Base-by-base conservation (phyloP, 345 rosid genomes). In the Hibiscus mutabilis region DNA sequence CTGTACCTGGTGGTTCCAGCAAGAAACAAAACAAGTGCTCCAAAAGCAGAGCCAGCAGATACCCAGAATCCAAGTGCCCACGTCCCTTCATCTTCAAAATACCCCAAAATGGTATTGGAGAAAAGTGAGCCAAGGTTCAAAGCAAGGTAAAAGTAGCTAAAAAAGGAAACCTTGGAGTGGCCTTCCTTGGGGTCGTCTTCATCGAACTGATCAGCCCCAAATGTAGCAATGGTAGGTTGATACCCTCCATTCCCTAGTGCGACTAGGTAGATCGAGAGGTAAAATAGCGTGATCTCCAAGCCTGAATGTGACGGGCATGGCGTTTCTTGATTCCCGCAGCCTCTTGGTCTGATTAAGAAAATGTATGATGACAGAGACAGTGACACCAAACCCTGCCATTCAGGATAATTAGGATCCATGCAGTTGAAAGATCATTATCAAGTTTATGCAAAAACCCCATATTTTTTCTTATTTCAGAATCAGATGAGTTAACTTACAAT, bases 1-100 rank as follows among this genome's bases (percentile, higher is more conserved):
- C 99, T 79, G 82, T 96, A 96, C 78, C 86, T 77, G 2, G 84
- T 75, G 6, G 90, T 84, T 68, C 99, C 99, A 1, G 63, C 83
- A 0, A 96, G 85, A 80, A 96, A 96, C 75, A 96, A 73, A 69
- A 87, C 79, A 76, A 96, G 77, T 9, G 87, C 99, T 0, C 84
- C 87, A 4, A 92, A 55, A 21, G 98, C 99, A 58, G 98, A 96
- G 71, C 85, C 97, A 11, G 97, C 69, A 4, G 99, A 96, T 0
- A 55, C 89, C 99, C 98, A 96, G 70, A 96, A 96, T 8, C 99
- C 99, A 2, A 96, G 83, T 1, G 89, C 92, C 99, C 99, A 96
- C 89, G 79, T 66, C 4, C 99, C 99, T 49, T 87, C 89, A 37
- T 96, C 98, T 79, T 96, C 98, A 15, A 91, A 88, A 77, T 96